Conservation (phyloP, 2,329 filamentous ascomycete species). For the Sclerotinia glacialis region DNA sequence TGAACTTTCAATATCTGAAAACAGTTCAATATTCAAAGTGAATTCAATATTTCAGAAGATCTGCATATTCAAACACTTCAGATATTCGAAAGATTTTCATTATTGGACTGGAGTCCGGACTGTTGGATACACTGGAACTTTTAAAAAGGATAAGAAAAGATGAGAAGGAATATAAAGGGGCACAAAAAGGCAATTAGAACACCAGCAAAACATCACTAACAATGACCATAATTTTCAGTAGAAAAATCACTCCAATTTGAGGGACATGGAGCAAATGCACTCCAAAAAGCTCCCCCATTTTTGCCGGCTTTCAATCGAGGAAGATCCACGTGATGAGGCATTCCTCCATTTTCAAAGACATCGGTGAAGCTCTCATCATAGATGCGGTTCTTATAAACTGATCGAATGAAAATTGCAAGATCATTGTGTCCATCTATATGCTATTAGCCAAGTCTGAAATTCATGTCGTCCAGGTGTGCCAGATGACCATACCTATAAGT, state of each 20-base stretch:
- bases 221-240: conserved; percentile 65
- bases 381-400: conserved; percentile 70
- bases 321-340: conserved; percentile 73
- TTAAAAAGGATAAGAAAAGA: background rate
- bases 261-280: conserved; percentile 77
- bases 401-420: conserved; percentile 70
- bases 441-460: background rate
- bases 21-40: background rate
- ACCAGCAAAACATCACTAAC: conserved; percentile 44
- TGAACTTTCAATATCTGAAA: too few species aligned
- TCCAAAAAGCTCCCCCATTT: conserved; percentile 90
- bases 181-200: background rate
- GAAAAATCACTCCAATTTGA: conserved; percentile 69
- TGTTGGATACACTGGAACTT: too few species aligned
- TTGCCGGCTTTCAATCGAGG: conserved; percentile 68
- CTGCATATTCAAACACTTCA: too few species aligned
- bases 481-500: conserved; percentile 44
- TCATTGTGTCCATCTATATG: conserved; percentile 82
- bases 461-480: background rate
- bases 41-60: background rate
- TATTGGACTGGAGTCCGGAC: too few species aligned
- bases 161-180: background rate
- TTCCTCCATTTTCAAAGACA: conserved; percentile 67
- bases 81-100: too few species aligned
- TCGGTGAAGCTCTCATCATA: conserved; percentile 70